Conservation (phyloP, 1,284 basidiomycete genomes). For the Rhodotorula glutinis region DNA sequence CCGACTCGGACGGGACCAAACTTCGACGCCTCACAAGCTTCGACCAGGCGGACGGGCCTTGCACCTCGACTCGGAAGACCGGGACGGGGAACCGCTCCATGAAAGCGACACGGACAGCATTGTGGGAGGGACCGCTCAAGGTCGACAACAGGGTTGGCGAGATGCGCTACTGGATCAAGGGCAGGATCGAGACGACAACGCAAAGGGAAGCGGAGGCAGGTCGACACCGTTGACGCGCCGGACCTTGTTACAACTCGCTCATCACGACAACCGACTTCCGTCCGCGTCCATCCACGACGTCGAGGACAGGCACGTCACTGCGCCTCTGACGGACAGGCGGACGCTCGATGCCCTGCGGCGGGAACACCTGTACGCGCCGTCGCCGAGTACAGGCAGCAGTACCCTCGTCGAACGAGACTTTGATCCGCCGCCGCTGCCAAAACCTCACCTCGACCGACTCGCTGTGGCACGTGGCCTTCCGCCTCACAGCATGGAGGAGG, state of each 20-base stretch:
- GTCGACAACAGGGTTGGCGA: not conserved
- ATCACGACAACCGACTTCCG: not conserved
- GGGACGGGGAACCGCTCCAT: constrained; percentile 13
- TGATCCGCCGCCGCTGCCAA: not conserved
- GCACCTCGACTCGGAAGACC: not conserved
- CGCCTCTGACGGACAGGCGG: not conserved
- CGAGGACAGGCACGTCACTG: not conserved
- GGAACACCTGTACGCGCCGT: constrained; percentile 16
- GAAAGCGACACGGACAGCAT: constrained; percentile 33
- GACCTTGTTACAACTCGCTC: constrained; percentile 9
- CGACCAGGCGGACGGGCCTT: not conserved
- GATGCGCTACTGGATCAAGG: no score
- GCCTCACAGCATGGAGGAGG: not conserved
- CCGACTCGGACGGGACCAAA: constrained; percentile 9
- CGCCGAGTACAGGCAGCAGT: constrained; percentile 32
- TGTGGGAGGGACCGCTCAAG: constrained; percentile 6
- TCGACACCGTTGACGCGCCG: constrained; percentile 13
- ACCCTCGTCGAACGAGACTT: constrained; percentile 33
- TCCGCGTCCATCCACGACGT: not conserved
- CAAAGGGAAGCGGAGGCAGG: no score
- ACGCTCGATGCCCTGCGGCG: not conserved
- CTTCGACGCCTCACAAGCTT: constrained; percentile 8
- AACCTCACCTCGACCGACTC: not conserved
- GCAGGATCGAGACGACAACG: no score
- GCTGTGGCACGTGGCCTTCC: not conserved